Percentiles rank a stretch among this genome's conserved stretches.
Evolutionary conservation across 768 basidiomycete species (phyloP).

Genomic region (Glaciozyma antarctica): DNA sequence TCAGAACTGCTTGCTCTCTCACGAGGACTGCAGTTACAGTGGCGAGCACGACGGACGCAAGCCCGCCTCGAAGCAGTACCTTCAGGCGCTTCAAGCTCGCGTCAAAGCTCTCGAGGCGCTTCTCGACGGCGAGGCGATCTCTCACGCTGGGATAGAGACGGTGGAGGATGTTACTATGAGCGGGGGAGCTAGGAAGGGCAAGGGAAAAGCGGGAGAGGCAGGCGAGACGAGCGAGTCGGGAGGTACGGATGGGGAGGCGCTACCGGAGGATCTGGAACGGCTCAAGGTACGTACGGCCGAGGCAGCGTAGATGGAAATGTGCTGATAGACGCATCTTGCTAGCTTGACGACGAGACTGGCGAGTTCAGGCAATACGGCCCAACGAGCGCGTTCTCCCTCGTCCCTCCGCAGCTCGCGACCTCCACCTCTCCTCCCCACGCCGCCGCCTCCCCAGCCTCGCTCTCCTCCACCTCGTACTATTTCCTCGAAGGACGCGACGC

Average conservation of each 20-base stretch:
- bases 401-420: too few relatives aligned
- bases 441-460: not conserved
- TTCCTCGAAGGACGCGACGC: not conserved
- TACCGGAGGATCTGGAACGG: not conserved
- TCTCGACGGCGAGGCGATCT: not conserved
- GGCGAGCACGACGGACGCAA: too few relatives aligned
- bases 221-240: too few relatives aligned
- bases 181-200: too few relatives aligned
- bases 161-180: not conserved
- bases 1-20: too few relatives aligned
- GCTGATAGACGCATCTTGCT: not conserved
- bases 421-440: not conserved
- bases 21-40: too few relatives aligned
- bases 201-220: not conserved
- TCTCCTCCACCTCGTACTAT: not conserved
- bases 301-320: not conserved
- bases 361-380: slow-evolving; percentile 38
- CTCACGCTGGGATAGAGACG: too few relatives aligned
- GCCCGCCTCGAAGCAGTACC: too few relatives aligned
- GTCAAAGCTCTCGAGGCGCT: slow-evolving; percentile 15
- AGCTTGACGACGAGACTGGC: slow-evolving; percentile 34
- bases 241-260: not conserved
- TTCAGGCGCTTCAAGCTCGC: not conserved
- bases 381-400: slow-evolving; percentile 36
- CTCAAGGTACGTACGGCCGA: slow-evolving; percentile 1